Base-by-base conservation (phyloP, 2,329 filamentous ascomycete species). In the Cordyceps fumosorosea region DNA sequence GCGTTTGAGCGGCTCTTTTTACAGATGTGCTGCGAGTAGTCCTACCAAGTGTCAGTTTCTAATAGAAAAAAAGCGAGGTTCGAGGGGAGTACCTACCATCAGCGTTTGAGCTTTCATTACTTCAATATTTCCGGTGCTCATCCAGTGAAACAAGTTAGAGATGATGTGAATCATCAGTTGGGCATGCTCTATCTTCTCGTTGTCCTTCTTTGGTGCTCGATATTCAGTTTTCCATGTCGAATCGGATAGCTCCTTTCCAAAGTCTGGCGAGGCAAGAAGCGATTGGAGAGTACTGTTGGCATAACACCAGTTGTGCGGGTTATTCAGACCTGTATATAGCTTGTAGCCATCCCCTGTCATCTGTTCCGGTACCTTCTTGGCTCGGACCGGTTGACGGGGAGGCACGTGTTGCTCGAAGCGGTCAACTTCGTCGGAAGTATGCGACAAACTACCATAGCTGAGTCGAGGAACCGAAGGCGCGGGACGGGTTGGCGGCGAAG, bases 241-340 rank as follows among this genome's bases (percentile, higher is more conserved):
- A 47, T 47, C 44, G 8, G 45, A 48, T 71, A 89, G 70, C 78
- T 88, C 78, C 76, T 86, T 72, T 75, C 84, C 78, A 82, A 96
- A 82, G 76, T 85, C 75, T 70, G 84, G 71, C 0, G 92, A 93
- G 1, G 87, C 88, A 63, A 90, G 89, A 20, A 97, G 77, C 64
- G 89, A 89, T 74, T 98, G 93, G 29, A 98, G 79, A 0, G 88
- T 88, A n/a, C 91, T 88, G 74, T 96, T 97, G 80, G 95, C 92
- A 71, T 96, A 97, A 72, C 93, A 97, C 66, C 89, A 93, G 53
- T 89, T 88, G 1, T 86, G 85, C 47, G 91, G 90, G 68, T 97
- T 97, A 63, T 86, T 78, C 14, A 97, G 80, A 0, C 93, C 93
- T 12, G 90, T 77, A 45, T 72, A 71, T 45, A 67, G 64, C 44